These are phyloP conservation scores for Orbilia oligospora DNA, from an alignment of 2,329 filamentous ascomycete species.

Conservation along the genomic window DNA sequence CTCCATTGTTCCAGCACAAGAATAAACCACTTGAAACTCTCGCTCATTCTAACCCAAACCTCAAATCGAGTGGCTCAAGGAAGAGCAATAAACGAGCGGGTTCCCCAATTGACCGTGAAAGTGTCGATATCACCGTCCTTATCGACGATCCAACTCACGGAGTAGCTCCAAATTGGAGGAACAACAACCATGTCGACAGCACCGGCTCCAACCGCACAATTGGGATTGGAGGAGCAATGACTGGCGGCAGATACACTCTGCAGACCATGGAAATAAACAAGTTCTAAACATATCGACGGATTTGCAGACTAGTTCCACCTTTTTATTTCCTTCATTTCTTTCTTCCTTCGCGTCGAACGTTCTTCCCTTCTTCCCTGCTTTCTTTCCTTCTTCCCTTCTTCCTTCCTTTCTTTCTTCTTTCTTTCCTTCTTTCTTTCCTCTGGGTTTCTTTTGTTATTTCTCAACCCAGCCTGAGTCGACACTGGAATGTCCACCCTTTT, in stretches of 20 bases:
- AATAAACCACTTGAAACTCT: slow-evolving; percentile 39
- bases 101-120: slow-evolving; percentile 52
- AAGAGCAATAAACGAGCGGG: slow-evolving; percentile 13
- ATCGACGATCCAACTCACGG: slow-evolving; percentile 47
- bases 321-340: not conserved
- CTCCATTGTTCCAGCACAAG: slow-evolving; percentile 55
- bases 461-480: slow-evolving; percentile 30
- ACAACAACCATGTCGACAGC: slow-evolving; percentile 33
- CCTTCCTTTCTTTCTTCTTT: not conserved
- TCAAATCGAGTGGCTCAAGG: slow-evolving; percentile 18
- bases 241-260: slow-evolving; percentile 52
- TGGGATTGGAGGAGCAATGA: slow-evolving; percentile 59
- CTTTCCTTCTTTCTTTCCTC: not conserved
- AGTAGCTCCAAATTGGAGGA: slow-evolving; percentile 33
- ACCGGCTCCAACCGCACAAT: slow-evolving; percentile 14
- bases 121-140: slow-evolving; percentile 47
- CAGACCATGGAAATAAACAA: slow-evolving; percentile 60
- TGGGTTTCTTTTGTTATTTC: not conserved
- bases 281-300: slow-evolving; percentile 29
- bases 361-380: slow-evolving; percentile 6
- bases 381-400: too few relatives aligned
- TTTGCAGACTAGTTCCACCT: too few relatives aligned
- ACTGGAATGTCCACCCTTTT: slow-evolving; percentile 51
- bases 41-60: slow-evolving; percentile 10
- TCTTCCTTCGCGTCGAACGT: not conserved